Percentiles rank a stretch among this genome's conserved stretches.
Evolutionary conservation across 352 stramenopile species (phyloP).

Genomic region (Blastocystis hominis): DNA sequence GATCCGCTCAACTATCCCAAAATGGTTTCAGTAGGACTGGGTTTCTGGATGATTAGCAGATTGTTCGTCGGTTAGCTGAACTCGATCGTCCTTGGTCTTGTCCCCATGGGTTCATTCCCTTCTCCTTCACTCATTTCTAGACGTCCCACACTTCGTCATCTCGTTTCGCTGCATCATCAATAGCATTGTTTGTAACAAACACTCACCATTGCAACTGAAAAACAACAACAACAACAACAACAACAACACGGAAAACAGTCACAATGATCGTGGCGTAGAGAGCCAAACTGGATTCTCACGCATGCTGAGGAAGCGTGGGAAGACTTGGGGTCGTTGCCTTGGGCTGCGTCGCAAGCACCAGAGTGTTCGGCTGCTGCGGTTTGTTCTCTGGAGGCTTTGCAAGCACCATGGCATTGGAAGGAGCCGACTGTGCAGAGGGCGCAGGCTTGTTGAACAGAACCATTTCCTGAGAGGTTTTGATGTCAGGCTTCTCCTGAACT

Average conservation of each 20-base stretch:
- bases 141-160: not conserved
- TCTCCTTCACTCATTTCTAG: not conserved
- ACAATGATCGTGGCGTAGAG: not conserved
- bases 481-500: not conserved
- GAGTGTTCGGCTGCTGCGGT: not conserved
- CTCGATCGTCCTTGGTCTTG: constrained; percentile 73
- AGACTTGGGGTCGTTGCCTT: not conserved
- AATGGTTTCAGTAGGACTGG: constrained; percentile 67
- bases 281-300: not conserved
- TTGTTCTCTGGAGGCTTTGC: not conserved
- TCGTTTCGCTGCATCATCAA: not conserved
- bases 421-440: not conserved
- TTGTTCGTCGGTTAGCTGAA: constrained; percentile 67
- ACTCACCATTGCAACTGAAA: not conserved
- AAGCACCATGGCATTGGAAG: not conserved
- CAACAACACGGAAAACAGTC: not conserved
- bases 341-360: not conserved
- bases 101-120: constrained; percentile 65
- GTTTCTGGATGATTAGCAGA: constrained; percentile 60
- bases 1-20: constrained; percentile 70
- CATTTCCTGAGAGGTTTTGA: not conserved
- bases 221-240: not conserved
- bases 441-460: constrained; percentile 24
- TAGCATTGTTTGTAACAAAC: constrained; percentile 33
- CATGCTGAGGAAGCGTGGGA: not conserved